These are phyloP conservation scores for Penicillium arizonense DNA, from an alignment of 495 filamentous ascomycete genomes.

Conservation along the genomic window DNA sequence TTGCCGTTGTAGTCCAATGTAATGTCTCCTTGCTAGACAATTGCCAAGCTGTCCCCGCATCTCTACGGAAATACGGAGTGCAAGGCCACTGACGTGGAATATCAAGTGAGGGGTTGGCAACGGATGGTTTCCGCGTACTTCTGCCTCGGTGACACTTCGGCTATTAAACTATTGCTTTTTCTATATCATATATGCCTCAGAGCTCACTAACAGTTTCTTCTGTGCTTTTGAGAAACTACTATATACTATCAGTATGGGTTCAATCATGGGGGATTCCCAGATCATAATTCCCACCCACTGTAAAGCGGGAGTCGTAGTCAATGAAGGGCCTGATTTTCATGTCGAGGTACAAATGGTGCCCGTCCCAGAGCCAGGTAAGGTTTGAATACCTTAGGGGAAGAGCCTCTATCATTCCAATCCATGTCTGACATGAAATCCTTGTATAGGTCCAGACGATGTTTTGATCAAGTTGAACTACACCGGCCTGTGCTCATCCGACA, in stretches of 20 bases:
- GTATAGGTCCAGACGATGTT: constrained; percentile 43
- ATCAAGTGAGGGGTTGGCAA: constrained; percentile 7
- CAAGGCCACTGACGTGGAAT: neutral
- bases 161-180: neutral
- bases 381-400: neutral
- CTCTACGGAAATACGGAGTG: neutral
- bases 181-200: no score
- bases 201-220: no score
- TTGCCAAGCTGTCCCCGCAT: neutral
- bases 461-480: constrained; percentile 48
- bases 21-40: no score
- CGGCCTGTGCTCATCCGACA: constrained; percentile 48
- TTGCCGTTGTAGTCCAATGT: neutral
- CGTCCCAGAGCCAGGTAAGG: constrained; percentile 51
- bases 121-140: constrained; percentile 1
- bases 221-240: no score
- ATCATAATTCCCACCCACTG: constrained; percentile 50
- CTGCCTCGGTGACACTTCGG: constrained; percentile 8
- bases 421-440: neutral
- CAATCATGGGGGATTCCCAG: neutral
- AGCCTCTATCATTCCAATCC: no score
- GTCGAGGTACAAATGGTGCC: constrained; percentile 51
- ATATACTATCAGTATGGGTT: neutral
- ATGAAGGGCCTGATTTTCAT: constrained; percentile 52
- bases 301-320: constrained; percentile 54